Base-by-base conservation (phyloP, 129 eudicot species). In the Cynara cardunculus region DNA sequence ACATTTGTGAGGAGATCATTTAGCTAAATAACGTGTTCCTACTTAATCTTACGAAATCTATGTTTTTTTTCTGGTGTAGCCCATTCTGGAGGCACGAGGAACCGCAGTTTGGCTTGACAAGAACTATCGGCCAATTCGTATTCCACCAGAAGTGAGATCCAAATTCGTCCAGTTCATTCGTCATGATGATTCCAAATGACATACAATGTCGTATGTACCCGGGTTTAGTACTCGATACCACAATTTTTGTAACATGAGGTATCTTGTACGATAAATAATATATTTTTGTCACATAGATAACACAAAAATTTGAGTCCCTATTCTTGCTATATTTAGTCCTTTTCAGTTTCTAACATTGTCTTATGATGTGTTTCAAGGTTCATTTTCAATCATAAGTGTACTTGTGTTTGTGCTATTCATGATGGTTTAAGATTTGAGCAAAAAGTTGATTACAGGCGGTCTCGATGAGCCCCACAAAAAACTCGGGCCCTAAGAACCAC, bases 31-130 rank as follows among this genome's bases (percentile, higher is more conserved):
- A 4, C 8, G 76, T 21, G 22, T 7, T 2, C 26, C n/a, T 41
- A 34, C 21, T 76, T 12, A 30, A 5, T 39, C 2, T 37, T 82
- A 32, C 61, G 62, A n/a, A 39, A 70, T 21, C 28, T 66, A 26
- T 35, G 53, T 12, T 34, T 4, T 72, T 25, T 88, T 18, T 77
- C n/a, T 73, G 70, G 30, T 85, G 13, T 78, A 94, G 99, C 91
- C 92, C 12, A 80, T 96, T 49, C 71, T 96, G 79, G 95, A 96
- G 85, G 99, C 99, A 71, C 92, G 56, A 32, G 97, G 87, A 37
- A 96, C 97, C 1, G 95, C 89, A 67, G 93, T 96, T 79, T 96
- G 98, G 97, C 98, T 96, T 10, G 93, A 96, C 85, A 92, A 89
- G 78, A 88, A 80, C 79, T 92, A 96, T 74, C 94, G 89, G 12